Base-by-base conservation (phyloP, 257 asterid species). In the Plantago major region DNA sequence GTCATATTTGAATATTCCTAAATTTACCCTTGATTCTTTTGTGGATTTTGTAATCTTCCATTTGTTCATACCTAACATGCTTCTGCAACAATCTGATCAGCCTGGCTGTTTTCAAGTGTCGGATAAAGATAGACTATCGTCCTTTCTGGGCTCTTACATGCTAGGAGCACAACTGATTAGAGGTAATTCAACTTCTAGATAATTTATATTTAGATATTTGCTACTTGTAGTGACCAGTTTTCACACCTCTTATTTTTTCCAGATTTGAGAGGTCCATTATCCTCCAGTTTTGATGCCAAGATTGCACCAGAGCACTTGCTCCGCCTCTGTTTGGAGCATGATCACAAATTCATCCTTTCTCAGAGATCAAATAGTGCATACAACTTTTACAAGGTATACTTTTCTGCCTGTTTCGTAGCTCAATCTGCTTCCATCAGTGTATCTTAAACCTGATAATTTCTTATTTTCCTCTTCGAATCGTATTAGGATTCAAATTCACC, bases 261-360 rank as follows among this genome's bases (percentile, higher is more conserved):
- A 83, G 88, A 63, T 62, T 67, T 87, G 66, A 84, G 63, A 68
- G 97, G 97, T 59, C 68, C 81, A 37, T 46, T 67, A 62, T 69
- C 85, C 60, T 82, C 95, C 49, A 71, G 59, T 68, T 78, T 84
- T 48, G 97, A 93, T 79, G 81, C 95, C 16, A 87, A 79, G 80
- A 70, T 89, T 72, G 71, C 86, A 2, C 99, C 96, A 6, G 99
- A 89, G 66, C 95, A 93, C 74, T 72, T 87, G 49, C 82, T 93
- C 46, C 85, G 88, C 68, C 80, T 93, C 54, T 80, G 94, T 71
- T 73, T 93, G 78, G 96, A 87, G 88, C 87, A 89, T 73, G 90
- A 83, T 58, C 68, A 76, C 16, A 87, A 64, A 70, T 80, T 79
- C 67, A 63, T 45, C 46, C 68, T 43, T 61, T 62, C 84, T 44